phyloP scores from a whole-genome alignment of 768 basidiomycete species.

The Pisolithus albus region DNA sequence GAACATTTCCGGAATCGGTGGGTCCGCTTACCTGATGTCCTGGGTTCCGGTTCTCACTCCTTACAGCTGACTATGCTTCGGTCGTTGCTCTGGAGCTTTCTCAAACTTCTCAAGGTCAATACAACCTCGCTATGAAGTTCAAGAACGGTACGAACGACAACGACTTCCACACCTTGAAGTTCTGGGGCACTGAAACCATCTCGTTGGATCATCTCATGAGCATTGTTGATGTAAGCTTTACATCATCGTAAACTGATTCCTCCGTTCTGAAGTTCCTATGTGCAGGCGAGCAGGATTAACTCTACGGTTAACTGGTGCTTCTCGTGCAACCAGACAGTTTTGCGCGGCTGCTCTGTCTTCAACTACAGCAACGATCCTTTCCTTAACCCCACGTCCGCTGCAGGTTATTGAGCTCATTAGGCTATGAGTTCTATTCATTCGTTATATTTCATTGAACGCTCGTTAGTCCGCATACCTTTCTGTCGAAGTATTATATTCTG shows the following conservation, averaged over 20 bases:
- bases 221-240: slow-evolving; percentile 13
- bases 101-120: slow-evolving; percentile 56
- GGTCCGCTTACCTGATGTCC: slow-evolving; percentile 20
- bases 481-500: no score
- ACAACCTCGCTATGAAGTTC: slow-evolving; percentile 73
- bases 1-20: slow-evolving; percentile 58
- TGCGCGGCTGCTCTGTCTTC: slow-evolving; percentile 26
- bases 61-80: slow-evolving; percentile 63
- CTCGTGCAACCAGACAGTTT: slow-evolving; percentile 28
- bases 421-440: background rate
- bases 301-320: slow-evolving; percentile 29
- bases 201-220: slow-evolving; percentile 13
- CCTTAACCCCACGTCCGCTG: slow-evolving; percentile 10
- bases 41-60: background rate
- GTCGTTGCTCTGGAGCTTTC: slow-evolving; percentile 67
- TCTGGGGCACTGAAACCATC: slow-evolving; percentile 44
- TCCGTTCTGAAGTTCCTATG: background rate
- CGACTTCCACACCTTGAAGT: slow-evolving; percentile 54
- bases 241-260: background rate
- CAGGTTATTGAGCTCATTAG: background rate
- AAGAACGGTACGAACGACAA: slow-evolving; percentile 62
- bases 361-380: slow-evolving; percentile 24
- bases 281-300: slow-evolving; percentile 24
- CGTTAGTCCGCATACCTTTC: no score
- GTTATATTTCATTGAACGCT: background rate